Evolutionary conservation across 805 yeast genomes (phyloP), one percentile per base, ranked within the genome.

Genomic region (Candida tallmaniae): DNA sequence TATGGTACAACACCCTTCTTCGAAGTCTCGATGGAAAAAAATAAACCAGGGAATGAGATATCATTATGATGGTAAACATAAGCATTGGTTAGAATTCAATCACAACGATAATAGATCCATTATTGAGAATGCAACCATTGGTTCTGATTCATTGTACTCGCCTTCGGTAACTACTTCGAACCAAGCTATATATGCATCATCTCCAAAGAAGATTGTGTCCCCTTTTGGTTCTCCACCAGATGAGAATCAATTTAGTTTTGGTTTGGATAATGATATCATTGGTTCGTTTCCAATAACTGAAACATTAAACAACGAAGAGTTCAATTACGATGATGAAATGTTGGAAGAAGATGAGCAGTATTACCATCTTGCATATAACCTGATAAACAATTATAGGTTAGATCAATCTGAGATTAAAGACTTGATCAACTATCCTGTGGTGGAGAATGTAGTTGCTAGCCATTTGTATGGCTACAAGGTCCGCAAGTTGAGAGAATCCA

Each of bases 41-140:
- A 73, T 90, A 34, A 78, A 80, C 41, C 83, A 86, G 39, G 99
- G 99, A 0, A 56, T 89, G 36, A 60, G 99, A 28, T 87, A 85
- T 54, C 76, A 78, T 19, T 73, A 78, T 32, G 83, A 84, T 27
- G 97, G 97, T 0, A 72, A 74, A 30, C 76, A 76, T 9, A 85
- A 83, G 45, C 88, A 88, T 56, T 93, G 97, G 97, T 62, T 89
- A 6, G 54, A 58, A 2, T 12, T 38, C 10, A 38, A 33, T 27
- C 31, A 22, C 14, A 7, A 16, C n/a, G 42, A 40, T 26, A 25
- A 22, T 17, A 40, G 35, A 28, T 35, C 48, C 17, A 35, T 40
- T 21, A 30, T 31, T 8, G 42, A 40, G 16, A 39, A 34, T 31
- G 41, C 41, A 18, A 36, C 39, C 5, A 29, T 41, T 16, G 47